phyloP scores from a whole-genome alignment of 2,329 filamentous ascomycete species.

The Malbranchea zuffiana region DNA sequence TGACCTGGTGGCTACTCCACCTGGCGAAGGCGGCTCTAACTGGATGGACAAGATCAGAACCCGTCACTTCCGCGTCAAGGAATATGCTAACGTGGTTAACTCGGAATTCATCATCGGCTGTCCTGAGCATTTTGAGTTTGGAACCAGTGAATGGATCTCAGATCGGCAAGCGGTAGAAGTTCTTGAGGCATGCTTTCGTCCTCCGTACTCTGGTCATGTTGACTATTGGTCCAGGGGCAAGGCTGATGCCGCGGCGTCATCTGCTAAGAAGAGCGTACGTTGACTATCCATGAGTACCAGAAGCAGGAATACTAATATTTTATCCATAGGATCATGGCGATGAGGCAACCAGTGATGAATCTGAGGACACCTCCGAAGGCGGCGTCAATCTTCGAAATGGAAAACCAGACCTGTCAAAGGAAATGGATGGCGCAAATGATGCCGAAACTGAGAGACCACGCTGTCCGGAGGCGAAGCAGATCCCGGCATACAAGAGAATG shows the following conservation, averaged over 20 bases:
- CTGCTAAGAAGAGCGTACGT: constrained; percentile 4
- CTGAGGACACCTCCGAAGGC: too few relatives aligned
- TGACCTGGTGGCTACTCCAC: constrained; percentile 44
- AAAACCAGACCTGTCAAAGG: too few relatives aligned
- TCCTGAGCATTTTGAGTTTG: constrained; percentile 65
- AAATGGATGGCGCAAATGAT: too few relatives aligned
- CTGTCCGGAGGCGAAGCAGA: neutral
- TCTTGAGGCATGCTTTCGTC: constrained; percentile 46
- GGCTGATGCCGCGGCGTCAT: neutral
- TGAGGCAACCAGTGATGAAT: too few relatives aligned
- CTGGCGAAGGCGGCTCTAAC: constrained; percentile 49
- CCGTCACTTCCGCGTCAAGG: constrained; percentile 65
- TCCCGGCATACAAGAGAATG: constrained; percentile 9
- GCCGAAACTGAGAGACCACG: neutral
- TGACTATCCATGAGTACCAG: neutral
- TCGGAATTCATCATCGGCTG: constrained; percentile 58
- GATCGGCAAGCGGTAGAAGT: constrained; percentile 35
- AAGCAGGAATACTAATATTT: constrained; percentile 4
- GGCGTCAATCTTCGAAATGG: too few relatives aligned
- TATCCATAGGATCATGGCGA: too few relatives aligned
- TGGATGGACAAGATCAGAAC: constrained; percentile 60
- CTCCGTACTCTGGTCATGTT: constrained; percentile 40
- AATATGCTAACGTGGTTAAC: constrained; percentile 59
- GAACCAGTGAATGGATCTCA: constrained; percentile 46
- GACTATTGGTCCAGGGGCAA: constrained; percentile 5